These are phyloP conservation scores for Sanchytrium tribonematis DNA, from an alignment of 371 early-diverging fungal species.

Conservation along the genomic window DNA sequence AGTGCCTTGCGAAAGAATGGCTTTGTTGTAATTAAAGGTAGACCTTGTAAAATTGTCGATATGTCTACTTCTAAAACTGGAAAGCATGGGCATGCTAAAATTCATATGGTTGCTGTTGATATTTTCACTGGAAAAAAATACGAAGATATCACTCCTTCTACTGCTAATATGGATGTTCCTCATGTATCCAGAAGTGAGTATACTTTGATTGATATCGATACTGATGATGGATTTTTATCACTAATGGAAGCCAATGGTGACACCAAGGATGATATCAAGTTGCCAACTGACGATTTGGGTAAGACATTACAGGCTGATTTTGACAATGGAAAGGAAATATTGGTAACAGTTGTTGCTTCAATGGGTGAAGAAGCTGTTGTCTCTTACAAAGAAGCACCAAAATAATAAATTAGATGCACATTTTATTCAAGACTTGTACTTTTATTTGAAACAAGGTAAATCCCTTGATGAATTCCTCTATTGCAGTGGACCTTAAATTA, in stretches of 20 bases:
- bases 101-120: constrained; percentile 74
- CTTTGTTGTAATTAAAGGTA: constrained; percentile 84
- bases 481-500: too few relatives aligned
- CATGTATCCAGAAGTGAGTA: constrained; percentile 62
- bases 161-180: constrained; percentile 98
- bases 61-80: constrained; percentile 75
- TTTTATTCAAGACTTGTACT: too few relatives aligned
- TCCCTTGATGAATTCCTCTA: too few relatives aligned
- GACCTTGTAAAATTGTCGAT: constrained; percentile 96
- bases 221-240: constrained; percentile 71
- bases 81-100: constrained; percentile 99
- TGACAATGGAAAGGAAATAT: constrained; percentile 47
- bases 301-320: constrained; percentile 38
- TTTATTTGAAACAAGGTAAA: too few relatives aligned
- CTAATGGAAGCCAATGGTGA: constrained; percentile 43
- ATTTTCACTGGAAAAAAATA: constrained; percentile 29
- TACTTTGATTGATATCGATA: constrained; percentile 43
- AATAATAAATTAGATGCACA: constrained; percentile 3
- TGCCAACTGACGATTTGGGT: constrained; percentile 64
- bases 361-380: constrained; percentile 73
- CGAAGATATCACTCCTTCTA: constrained; percentile 92
- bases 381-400: constrained; percentile 32
- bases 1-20: constrained; percentile 95
- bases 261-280: constrained; percentile 82
- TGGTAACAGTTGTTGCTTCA: constrained; percentile 54